These are phyloP conservation scores for Alliaria petiolata DNA, from an alignment of 345 rosid species.

Conservation along the genomic window DNA sequence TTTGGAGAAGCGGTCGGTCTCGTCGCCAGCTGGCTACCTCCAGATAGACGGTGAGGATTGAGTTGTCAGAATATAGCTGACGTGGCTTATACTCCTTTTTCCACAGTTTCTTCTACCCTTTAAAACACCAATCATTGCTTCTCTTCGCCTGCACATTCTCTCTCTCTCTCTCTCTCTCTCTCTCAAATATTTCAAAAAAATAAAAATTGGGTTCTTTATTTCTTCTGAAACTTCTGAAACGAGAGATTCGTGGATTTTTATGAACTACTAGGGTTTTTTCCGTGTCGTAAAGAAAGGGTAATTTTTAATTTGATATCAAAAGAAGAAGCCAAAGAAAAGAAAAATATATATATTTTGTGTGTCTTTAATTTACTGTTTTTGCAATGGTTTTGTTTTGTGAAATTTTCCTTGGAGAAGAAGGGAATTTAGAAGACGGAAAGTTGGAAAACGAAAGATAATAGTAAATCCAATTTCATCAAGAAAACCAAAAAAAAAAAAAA, in stretches of 20 bases:
- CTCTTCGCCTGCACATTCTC: conserved; percentile 31
- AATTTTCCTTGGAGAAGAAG: conserved; percentile 50
- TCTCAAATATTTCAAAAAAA: no score
- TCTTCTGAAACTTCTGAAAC: conserved; percentile 14
- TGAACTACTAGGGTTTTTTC: background rate
- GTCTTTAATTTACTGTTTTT: conserved; percentile 1
- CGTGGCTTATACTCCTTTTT: conserved; percentile 38
- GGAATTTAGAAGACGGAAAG: conserved; percentile 65
- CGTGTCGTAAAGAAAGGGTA: conserved; percentile 19
- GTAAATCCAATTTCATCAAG: background rate
- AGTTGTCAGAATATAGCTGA: conserved; percentile 33
- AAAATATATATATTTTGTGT: background rate
- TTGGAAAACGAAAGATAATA: conserved; percentile 72
- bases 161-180: conserved; percentile 6
- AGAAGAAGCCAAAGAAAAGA: background rate
- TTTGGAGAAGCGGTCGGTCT: conserved; percentile 24
- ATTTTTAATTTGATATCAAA: background rate
- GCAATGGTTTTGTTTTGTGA: conserved; percentile 67
- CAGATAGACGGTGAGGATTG: conserved; percentile 55
- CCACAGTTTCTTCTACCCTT: conserved; percentile 12
- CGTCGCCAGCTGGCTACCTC: conserved; percentile 47
- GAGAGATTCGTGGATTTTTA: background rate
- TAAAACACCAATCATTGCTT: conserved; percentile 64
- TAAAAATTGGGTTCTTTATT: conserved; percentile 12
- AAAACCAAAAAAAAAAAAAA: background rate